Base-by-base conservation (phyloP, 371 early-diverging fungal genomes). In the Mortierella sp. region DNA sequence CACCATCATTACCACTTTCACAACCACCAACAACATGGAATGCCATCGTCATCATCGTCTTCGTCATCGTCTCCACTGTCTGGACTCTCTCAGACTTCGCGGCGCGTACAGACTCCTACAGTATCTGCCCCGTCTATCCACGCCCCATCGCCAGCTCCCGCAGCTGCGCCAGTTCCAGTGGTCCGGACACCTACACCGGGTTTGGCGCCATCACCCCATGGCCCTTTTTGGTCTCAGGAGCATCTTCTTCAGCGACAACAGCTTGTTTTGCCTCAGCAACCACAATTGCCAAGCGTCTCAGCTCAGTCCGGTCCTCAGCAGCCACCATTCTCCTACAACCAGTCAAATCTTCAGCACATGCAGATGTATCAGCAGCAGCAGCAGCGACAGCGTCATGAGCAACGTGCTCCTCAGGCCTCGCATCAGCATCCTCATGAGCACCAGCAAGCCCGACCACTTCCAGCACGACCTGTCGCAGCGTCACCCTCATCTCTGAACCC, bases 221-320 rank as follows among this genome's bases (percentile, higher is more conserved):
- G 0, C 14, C 54, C 38, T n/a, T 51, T 24, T 46, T 52, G 51
- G 26, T 24, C 49, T 13, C 60, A n/a, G n/a, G n/a, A 60, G 26
- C 52, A 60, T 16, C 50, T 23, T 30, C 61, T 61, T 46, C 61
- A 61, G n/a, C 61, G 61, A 16, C 61, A 61, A n/a, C 52, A 23
- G 23, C 49, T 61, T 34, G 8, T 23, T 2, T 48, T 63, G 39
- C 54, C 48, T 5, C 63, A 54, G 16, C 49, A 47, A 27, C 49
- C 55, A n/a, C 63, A 31, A 34, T 18, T 1, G 9, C n/a, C 50
- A 27, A 47, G 51, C 8, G 21, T 41, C 24, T 49, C 51, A 7
- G 64, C 43, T 45, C 78, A 63, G 43, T 61, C 27, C 21, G 13
- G 16, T 2, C 41, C 10, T 18, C 58, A 48, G 42, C 78, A 58